Evolutionary conservation across 345 rosid genomes (phyloP).

Genomic region (Eucalyptus sp.): DNA sequence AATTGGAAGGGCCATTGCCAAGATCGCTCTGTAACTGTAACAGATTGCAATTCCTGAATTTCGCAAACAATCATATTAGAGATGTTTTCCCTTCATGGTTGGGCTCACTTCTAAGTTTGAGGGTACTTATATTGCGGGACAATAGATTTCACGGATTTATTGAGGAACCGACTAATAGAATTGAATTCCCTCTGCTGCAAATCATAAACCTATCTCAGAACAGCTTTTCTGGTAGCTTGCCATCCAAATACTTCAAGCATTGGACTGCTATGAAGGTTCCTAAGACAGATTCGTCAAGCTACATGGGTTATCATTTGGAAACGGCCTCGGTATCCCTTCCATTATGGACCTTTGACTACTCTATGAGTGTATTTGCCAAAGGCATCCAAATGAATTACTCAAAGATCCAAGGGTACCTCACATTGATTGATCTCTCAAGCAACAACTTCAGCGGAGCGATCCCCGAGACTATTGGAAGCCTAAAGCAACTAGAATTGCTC

Average conservation of each 20-base stretch:
- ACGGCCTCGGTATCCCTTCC: accelerated
- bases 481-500: neutral
- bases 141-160: neutral
- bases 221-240: neutral
- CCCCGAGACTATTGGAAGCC: neutral
- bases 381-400: neutral
- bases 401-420: neutral
- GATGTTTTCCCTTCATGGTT: neutral
- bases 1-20: neutral
- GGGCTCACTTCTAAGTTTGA: neutral
- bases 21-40: accelerated
- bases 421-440: neutral
- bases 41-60: accelerated
- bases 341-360: neutral
- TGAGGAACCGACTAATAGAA: neutral
- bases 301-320: accelerated
- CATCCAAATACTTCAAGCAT: neutral
- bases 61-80: neutral
- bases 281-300: neutral
- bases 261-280: neutral
- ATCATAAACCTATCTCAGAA: neutral
- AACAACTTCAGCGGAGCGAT: neutral
- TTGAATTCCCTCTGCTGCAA: neutral
- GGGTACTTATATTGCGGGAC: neutral
- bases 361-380: neutral